Evolutionary conservation across 2,329 filamentous ascomycete species (phyloP), one percentile per base, ranked within the genome.

Genomic region (Xylaria sp.): DNA sequence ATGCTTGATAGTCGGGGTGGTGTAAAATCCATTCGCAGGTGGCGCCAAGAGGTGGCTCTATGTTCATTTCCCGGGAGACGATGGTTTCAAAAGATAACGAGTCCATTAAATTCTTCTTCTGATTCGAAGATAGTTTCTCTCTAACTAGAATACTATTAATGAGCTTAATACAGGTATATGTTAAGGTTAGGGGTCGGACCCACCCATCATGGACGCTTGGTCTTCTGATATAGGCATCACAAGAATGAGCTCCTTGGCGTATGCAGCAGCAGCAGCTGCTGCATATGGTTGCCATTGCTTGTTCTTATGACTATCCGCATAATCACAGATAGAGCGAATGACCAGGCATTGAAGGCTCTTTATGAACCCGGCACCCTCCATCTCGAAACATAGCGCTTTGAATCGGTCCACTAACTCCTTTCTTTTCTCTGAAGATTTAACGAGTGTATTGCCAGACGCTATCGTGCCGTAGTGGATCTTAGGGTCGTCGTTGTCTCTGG

Each of bases 1-100:
- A 83, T 5, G 76, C 66, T 1, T 68, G 23, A 65, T 79, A 82
- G 23, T 75, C 51, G 0, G 63, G 51, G 35, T 64, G 75, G 5
- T 59, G 16, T 13, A 75, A 53, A 12, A 79, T 58, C 75, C 76
- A 78, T 53, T 70, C 25, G 65, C 73, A 72, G 58, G 74, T 75
- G 37, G 65, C 69, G 48, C 50, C 37, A 25, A 75, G 68, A 25
- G 73, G 58, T 2, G 2, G 42, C 25, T 69, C 69, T 18, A 76
- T 71, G 8, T 32, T 68, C 21, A 23, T 25, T 6, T 60, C 60
- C 5, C 74, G 70, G 3, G 70, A 47, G 23, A 71, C 50, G 16
- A 75, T 75, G 27, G 65, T 69, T 1, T 51, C 23, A 44, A 75
- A 76, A 1, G 27, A 51, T 13, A 76, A 63, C 3, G 72, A 69